Base-by-base conservation (phyloP, 2,329 filamentous ascomycete species). In the Colletotrichum liaoningense region DNA sequence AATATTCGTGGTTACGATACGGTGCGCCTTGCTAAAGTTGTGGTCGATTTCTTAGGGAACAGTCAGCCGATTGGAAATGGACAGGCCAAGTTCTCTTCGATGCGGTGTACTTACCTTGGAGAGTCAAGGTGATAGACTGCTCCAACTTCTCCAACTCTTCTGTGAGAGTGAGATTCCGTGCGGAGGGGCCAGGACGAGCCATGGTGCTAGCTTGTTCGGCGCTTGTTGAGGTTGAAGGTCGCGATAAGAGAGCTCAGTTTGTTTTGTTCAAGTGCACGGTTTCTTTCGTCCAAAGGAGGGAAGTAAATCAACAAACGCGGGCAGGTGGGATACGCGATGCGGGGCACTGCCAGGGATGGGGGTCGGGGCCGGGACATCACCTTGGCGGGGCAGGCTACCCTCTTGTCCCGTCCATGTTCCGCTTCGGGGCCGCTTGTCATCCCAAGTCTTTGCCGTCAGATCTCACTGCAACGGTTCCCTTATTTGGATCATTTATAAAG, bases 131-230 rank as follows among this genome's bases (percentile, higher is more conserved):
- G 78, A 99, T 98, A 26, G 95, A 97, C 82, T 99, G 97, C 82
- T 99, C 97, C 4, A 99, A 87, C 82, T 93, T 95, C 85, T 99
- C 97, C 66, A 99, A 88, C 87, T 99, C 97, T 81, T 99, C 97
- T 0, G 96, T 98, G 73, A 98, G 88, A 5, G 94, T 94, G 73
- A 98, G 86, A 62, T 85, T 88, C 74, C 90, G 85, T 55, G 87
- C 82, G 2, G 88, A 84, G 30, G 83, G 79, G 56, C 84, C 84
- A 24, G 86, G 83, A 69, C 86, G 85, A 76, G 88, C 86, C 88
- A 91, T 90, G 5, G n/a, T 77, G 63, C 24, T 16, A 24, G 42
- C n/a, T 26, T 65, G 28, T 16, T n/a, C 28, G 52, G n/a, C 64
- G 33, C 9, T 64, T 24, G 28, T 56, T 59, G 42, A 9, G 60